These are phyloP conservation scores for Conoideocrella luteorostrata DNA, from an alignment of 2,329 filamentous ascomycete species.

Conservation along the genomic window DNA sequence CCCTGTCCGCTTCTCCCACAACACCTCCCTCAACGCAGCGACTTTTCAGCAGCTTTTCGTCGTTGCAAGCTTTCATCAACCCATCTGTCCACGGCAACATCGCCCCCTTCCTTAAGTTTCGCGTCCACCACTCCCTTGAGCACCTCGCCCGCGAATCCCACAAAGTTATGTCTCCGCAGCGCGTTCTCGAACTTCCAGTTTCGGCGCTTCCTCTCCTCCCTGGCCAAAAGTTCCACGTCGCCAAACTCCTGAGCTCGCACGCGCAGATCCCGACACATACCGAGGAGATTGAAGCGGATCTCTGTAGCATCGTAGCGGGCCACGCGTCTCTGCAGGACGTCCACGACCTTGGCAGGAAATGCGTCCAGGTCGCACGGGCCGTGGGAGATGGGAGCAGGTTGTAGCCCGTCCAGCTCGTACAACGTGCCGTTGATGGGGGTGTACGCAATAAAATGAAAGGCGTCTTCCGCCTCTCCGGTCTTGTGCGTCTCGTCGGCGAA, in stretches of 20 bases:
- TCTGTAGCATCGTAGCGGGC: slow-evolving; percentile 78
- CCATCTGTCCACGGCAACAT: slow-evolving; percentile 65
- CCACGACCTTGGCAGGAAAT: slow-evolving; percentile 75
- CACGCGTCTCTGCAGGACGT: slow-evolving; percentile 80
- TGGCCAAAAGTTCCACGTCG: slow-evolving; percentile 68
- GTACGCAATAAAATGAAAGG: slow-evolving; percentile 98
- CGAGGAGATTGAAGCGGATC: slow-evolving; percentile 93
- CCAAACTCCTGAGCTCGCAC: slow-evolving; percentile 72
- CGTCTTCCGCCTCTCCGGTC: slow-evolving; percentile 68
- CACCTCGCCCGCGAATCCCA: slow-evolving; percentile 87
- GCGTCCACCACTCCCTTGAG: slow-evolving; percentile 74
- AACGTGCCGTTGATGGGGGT: slow-evolving; percentile 70
- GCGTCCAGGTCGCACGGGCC: slow-evolving; percentile 62
- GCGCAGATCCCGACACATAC: slow-evolving; percentile 80
- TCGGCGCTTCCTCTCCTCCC: slow-evolving; percentile 75
- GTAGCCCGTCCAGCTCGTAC: slow-evolving; percentile 93
- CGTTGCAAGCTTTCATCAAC: slow-evolving; percentile 59
- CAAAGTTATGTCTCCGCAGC: slow-evolving; percentile 86
- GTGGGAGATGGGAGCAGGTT: slow-evolving; percentile 87
- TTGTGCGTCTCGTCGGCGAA: slow-evolving; percentile 84
- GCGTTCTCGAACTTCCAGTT: slow-evolving; percentile 96
- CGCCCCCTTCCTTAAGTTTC: slow-evolving; percentile 62
- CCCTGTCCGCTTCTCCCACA: slow-evolving; percentile 26
- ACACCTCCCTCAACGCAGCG: slow-evolving; percentile 27
- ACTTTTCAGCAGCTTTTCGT: slow-evolving; percentile 36